phyloP scores from a whole-genome alignment of 305 asterid genomes.

The Withania somnifera region DNA sequence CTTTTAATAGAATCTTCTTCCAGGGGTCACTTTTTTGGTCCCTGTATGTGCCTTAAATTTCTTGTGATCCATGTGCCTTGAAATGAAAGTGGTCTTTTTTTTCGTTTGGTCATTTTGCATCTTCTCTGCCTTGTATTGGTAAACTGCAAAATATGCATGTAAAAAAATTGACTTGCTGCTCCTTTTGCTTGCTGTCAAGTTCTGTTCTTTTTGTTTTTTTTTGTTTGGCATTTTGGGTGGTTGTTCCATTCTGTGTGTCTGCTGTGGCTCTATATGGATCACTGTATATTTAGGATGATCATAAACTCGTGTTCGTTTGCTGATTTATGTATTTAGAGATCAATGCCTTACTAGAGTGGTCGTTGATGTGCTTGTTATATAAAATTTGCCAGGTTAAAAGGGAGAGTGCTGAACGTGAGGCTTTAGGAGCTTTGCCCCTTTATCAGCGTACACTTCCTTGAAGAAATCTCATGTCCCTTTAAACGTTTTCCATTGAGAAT shows the following conservation, averaged over 20 bases:
- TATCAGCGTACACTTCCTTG: constrained; percentile 71
- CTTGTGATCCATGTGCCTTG: background rate
- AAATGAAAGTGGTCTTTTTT: background rate
- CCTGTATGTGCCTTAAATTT: background rate
- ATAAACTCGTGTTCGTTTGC: background rate
- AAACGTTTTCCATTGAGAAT: background rate
- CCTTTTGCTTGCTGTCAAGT: background rate
- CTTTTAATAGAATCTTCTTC: background rate
- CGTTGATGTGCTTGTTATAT: background rate
- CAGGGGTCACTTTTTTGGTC: background rate
- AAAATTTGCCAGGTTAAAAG: constrained; percentile 46
- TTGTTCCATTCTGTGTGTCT: background rate
- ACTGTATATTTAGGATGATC: background rate
- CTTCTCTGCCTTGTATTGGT: background rate
- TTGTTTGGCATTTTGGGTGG: background rate
- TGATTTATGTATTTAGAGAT: background rate
- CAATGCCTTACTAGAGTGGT: background rate
- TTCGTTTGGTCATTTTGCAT: background rate
- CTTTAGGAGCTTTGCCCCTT: constrained; percentile 71
- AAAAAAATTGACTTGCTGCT: background rate
- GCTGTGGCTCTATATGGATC: background rate
- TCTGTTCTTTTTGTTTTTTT: background rate
- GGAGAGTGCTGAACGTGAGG: constrained; percentile 74
- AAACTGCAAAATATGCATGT: background rate
- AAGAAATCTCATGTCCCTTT: constrained; percentile 7